Evolutionary conservation across 495 filamentous ascomycete species (phyloP).

Genomic region (Haplographium delicatum): DNA sequence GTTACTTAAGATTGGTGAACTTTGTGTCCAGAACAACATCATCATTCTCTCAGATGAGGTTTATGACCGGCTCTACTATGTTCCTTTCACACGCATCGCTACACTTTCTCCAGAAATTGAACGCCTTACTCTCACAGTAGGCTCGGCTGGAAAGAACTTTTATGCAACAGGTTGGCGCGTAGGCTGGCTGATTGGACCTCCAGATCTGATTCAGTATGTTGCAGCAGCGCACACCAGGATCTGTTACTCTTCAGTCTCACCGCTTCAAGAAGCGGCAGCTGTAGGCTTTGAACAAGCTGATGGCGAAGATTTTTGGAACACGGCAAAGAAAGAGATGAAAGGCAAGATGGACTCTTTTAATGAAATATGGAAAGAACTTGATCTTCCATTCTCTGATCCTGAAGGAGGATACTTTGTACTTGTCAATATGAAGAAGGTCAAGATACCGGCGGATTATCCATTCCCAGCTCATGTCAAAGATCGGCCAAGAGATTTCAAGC

Average conservation of each 20-base stretch:
- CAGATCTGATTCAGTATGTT: slow-evolving; percentile 87
- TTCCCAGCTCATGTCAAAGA: slow-evolving; percentile 85
- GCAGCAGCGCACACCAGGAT: slow-evolving; percentile 90
- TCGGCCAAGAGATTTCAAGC: slow-evolving; percentile 85
- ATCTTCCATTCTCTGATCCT: slow-evolving; percentile 84
- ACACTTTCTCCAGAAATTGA: slow-evolving; percentile 85
- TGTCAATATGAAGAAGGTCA: slow-evolving; percentile 81
- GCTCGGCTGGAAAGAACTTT: slow-evolving; percentile 95
- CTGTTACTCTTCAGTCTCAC: slow-evolving; percentile 90
- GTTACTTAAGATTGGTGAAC: slow-evolving; percentile 75
- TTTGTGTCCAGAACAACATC: slow-evolving; percentile 91
- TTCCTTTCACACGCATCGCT: slow-evolving; percentile 86
- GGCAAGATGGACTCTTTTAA: slow-evolving; percentile 85
- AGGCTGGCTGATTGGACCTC: slow-evolving; percentile 86
- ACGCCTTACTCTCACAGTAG: slow-evolving; percentile 83
- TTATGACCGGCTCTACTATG: slow-evolving; percentile 93
- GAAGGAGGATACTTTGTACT: slow-evolving; percentile 97
- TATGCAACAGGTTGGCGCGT: slow-evolving; percentile 97
- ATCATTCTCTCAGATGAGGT: slow-evolving; percentile 95
- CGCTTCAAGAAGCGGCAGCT: slow-evolving; percentile 92
- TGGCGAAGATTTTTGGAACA: slow-evolving; percentile 80
- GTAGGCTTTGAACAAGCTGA: slow-evolving; percentile 93
- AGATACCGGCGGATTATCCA: slow-evolving; percentile 71
- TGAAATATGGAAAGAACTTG: slow-evolving; percentile 80
- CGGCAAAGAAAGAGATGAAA: slow-evolving; percentile 78